A percentile compares a stretch with the other conserved stretches of the same genome.
Evolutionary conservation across 1,139 yeast species (phyloP).

Genomic region (Saccharomyces hybrid): DNA sequence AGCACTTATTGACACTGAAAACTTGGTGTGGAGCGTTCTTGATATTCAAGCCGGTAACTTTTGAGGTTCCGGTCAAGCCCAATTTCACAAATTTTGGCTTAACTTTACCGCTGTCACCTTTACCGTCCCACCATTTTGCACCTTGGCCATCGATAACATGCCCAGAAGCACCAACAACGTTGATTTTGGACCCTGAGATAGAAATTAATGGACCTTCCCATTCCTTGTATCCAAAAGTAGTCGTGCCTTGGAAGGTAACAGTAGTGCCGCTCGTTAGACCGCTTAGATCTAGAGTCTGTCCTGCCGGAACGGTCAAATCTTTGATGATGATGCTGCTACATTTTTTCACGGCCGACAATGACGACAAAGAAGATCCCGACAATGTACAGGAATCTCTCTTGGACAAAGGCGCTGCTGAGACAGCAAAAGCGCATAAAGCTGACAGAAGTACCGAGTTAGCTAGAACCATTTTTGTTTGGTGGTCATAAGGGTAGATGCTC

Average conservation of each 20-base stretch:
- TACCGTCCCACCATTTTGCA: constrained; percentile 15
- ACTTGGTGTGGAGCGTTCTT: constrained; percentile 13
- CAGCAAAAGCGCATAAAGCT: background rate
- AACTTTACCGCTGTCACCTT: constrained; percentile 13
- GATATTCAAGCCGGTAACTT: constrained; percentile 9
- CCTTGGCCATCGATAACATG: constrained; percentile 14
- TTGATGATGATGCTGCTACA: constrained; percentile 10
- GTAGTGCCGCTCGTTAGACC: constrained; percentile 11
- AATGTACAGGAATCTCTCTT: constrained; percentile 8
- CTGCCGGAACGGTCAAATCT: constrained; percentile 14
- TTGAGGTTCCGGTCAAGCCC: constrained; percentile 7
- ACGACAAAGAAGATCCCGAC: constrained; percentile 4
- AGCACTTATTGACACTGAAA: constrained; percentile 8
- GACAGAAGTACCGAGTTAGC: background rate
- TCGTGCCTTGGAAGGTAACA: constrained; percentile 14
- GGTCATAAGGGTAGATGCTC: background rate
- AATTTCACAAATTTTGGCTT: constrained; percentile 16
- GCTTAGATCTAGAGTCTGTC: constrained; percentile 13
- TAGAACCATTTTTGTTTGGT: background rate
- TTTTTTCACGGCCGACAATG: constrained; percentile 4
- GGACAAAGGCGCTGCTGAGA: constrained; percentile 3
- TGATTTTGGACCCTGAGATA: constrained; percentile 11
- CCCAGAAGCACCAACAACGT: constrained; percentile 12
- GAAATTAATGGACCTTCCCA: constrained; percentile 16
- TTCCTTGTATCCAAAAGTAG: constrained; percentile 12